Evolutionary conservation across 2,329 filamentous ascomycete genomes (phyloP).

Genomic region (Zymoseptoria crescenta): DNA sequence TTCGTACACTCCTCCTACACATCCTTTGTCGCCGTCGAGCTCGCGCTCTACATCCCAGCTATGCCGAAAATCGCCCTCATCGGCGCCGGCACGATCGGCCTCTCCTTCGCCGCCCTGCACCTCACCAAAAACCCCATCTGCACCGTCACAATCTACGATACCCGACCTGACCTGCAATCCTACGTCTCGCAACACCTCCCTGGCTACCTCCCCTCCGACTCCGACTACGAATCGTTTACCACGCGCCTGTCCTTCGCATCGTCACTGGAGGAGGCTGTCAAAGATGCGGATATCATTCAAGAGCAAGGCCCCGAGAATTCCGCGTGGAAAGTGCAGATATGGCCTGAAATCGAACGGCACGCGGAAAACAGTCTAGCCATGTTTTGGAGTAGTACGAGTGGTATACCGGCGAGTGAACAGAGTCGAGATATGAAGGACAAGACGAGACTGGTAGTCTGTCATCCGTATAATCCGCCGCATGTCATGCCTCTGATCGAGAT

Average conservation of each 20-base stretch:
- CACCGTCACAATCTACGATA: conserved; percentile 44
- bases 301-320: conserved; percentile 52
- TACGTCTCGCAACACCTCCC: conserved; percentile 40
- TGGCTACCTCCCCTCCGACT: conserved; percentile 32
- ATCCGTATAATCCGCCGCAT: conserved; percentile 56
- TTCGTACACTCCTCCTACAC: background rate
- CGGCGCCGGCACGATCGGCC: conserved; percentile 45
- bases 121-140: conserved; percentile 36
- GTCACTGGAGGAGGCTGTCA: conserved; percentile 37
- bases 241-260: conserved; percentile 31
- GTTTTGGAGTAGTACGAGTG: conserved; percentile 52
- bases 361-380: conserved; percentile 42
- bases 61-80: conserved; percentile 33
- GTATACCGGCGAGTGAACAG: conserved; percentile 49
- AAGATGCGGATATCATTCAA: conserved; percentile 46
- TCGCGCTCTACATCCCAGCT: background rate
- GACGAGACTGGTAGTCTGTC: conserved; percentile 47
- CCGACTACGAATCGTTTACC: conserved; percentile 20
- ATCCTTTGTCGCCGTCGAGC: background rate
- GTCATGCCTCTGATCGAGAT: conserved; percentile 55
- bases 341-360: conserved; percentile 43
- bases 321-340: conserved; percentile 45
- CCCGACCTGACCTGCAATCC: conserved; percentile 38
- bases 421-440: conserved; percentile 35
- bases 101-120: conserved; percentile 50